These are phyloP conservation scores for Starmerella vaccinii DNA, from an alignment of 805 yeast species.

Conservation along the genomic window DNA sequence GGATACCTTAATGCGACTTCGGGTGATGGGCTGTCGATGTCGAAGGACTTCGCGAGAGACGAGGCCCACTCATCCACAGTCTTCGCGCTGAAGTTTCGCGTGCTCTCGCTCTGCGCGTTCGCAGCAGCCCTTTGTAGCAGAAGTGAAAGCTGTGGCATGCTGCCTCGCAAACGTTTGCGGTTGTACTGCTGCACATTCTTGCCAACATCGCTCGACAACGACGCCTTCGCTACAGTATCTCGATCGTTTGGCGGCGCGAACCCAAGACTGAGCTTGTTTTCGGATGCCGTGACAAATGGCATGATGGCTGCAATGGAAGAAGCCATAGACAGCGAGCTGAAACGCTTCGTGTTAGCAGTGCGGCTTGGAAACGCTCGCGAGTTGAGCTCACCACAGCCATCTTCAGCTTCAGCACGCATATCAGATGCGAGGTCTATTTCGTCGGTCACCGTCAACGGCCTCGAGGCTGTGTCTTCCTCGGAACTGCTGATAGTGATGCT, in stretches of 20 bases:
- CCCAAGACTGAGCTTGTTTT: neutral
- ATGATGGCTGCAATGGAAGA: constrained; percentile 21
- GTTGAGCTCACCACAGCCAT: neutral
- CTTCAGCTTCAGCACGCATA: neutral
- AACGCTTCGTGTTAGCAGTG: constrained; percentile 14
- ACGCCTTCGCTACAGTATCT: neutral
- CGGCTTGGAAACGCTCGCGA: neutral
- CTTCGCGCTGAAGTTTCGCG: neutral
- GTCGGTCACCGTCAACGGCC: neutral
- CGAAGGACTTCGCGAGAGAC: constrained; percentile 12
- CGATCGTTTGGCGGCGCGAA: neutral
- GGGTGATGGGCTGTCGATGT: neutral
- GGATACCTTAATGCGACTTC: neutral
- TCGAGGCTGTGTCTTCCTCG: neutral
- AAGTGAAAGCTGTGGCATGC: constrained; percentile 7
- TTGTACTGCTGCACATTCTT: neutral
- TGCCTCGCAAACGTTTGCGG: neutral
- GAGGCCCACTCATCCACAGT: constrained; percentile 12
- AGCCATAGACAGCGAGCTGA: constrained; percentile 20
- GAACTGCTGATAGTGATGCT: neutral
- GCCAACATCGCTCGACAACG: neutral
- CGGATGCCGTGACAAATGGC: constrained; percentile 11
- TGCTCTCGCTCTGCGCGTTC: neutral
- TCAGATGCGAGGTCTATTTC: neutral
- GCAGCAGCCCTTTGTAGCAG: constrained; percentile 15